phyloP scores from a whole-genome alignment of 1,284 basidiomycete genomes.

The Polyporus tsugae region DNA sequence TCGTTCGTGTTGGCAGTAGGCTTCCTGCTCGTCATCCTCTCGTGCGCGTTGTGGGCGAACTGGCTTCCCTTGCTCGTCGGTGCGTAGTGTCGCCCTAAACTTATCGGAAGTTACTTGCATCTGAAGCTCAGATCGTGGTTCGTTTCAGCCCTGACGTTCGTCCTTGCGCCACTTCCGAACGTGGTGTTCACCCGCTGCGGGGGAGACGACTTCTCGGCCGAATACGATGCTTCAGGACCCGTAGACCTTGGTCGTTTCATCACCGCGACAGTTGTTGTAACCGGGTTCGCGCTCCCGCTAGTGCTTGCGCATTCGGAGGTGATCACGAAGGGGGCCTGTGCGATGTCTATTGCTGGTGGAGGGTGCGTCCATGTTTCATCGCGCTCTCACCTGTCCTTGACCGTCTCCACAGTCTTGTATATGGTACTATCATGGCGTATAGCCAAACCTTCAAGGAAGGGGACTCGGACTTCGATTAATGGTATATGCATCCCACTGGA shows the following conservation, averaged over 20 bases:
- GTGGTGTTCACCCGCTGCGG: conserved; percentile 88
- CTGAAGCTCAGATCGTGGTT: conserved; percentile 10
- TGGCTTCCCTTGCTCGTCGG: conserved; percentile 98
- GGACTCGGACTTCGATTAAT: conserved; percentile 74
- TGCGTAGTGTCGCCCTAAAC: conserved; percentile 54
- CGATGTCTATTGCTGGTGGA: conserved; percentile 95
- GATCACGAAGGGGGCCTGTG: conserved; percentile 86
- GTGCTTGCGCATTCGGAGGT: conserved; percentile 93
- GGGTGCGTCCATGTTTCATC: conserved; percentile 58
- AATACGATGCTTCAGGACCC: conserved; percentile 68
- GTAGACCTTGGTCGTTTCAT: conserved; percentile 91
- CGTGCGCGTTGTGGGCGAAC: conserved; percentile 95
- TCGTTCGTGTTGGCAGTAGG: conserved; percentile 97
- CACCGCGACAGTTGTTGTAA: conserved; percentile 89
- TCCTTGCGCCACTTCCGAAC: conserved; percentile 96
- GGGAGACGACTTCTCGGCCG: conserved; percentile 82
- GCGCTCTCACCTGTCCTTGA: conserved; percentile 18
- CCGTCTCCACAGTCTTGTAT: conserved; percentile 73
- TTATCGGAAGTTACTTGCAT: background rate
- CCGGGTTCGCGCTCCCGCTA: conserved; percentile 93
- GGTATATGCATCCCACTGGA: conserved; percentile 26
- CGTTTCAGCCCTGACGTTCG: conserved; percentile 87
- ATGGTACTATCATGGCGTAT: conserved; percentile 92
- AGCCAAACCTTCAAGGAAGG: conserved; percentile 85
- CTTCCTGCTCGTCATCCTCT: conserved; percentile 97